phyloP scores from a whole-genome alignment of 768 basidiomycete genomes.

The Cyclocybe aegerita region DNA sequence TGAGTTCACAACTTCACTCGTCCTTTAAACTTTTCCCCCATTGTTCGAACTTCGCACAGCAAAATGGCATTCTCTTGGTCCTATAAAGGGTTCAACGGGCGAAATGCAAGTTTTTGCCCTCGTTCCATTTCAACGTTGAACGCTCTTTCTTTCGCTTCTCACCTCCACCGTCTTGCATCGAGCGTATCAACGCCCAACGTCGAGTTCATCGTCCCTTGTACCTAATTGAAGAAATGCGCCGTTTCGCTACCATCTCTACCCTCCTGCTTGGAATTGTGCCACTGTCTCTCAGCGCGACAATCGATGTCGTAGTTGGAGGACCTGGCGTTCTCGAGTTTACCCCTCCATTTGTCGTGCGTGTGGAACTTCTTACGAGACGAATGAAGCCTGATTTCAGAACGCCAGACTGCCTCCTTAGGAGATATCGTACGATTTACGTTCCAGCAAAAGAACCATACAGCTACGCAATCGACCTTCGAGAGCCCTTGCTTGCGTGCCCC shows the following conservation, averaged over 20 bases:
- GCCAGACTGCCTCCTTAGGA: constrained; percentile 44
- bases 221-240: background rate
- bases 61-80: too few species aligned
- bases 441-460: constrained; percentile 58
- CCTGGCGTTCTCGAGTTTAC: constrained; percentile 36
- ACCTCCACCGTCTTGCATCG: constrained; percentile 5
- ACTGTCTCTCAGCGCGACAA: constrained; percentile 31
- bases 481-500: constrained; percentile 41
- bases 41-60: too few species aligned
- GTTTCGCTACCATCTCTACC: constrained; percentile 10
- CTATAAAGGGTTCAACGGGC: constrained; percentile 6
- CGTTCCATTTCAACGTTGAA: constrained; percentile 7
- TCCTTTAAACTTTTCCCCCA: too few species aligned
- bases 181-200: background rate
- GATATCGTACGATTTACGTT: constrained; percentile 52
- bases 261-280: constrained; percentile 22
- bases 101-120: background rate
- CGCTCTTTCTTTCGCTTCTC: constrained; percentile 9
- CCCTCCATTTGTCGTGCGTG: constrained; percentile 40
- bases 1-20: too few species aligned
- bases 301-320: constrained; percentile 51
- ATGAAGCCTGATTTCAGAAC: constrained; percentile 1
- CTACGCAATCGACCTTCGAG: constrained; percentile 53
- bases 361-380: background rate
- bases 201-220: too few species aligned